phyloP scores from a whole-genome alignment of 352 stramenopile species.

The Globisporangium paroecandrum region DNA sequence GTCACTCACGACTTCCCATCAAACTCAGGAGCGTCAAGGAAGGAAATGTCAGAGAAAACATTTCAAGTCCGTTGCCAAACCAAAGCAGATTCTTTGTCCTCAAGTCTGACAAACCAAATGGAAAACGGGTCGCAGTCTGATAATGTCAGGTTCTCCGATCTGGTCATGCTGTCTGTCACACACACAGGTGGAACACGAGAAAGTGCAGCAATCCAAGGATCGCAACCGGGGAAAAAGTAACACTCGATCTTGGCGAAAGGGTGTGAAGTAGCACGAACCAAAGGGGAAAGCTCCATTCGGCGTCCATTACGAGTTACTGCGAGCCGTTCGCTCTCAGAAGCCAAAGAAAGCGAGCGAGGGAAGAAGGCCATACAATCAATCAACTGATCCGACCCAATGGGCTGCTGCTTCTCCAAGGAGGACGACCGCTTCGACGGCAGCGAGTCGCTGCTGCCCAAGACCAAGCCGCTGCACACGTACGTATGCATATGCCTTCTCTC shows the following conservation, averaged over 20 bases:
- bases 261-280: conserved; percentile 8
- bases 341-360: background rate
- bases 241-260: conserved; percentile 12
- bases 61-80: too few species aligned
- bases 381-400: conserved; percentile 40
- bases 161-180: too few species aligned
- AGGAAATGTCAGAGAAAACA: too few species aligned
- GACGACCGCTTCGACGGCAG: conserved; percentile 60
- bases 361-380: background rate
- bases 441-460: conserved; percentile 53
- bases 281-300: background rate
- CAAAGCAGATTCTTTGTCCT: too few species aligned
- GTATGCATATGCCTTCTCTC: background rate
- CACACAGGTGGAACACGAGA: too few species aligned
- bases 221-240: conserved; percentile 1
- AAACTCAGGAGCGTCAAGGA: too few species aligned
- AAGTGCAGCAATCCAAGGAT: too few species aligned
- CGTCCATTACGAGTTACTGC: background rate
- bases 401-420: conserved; percentile 65
- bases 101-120: too few species aligned
- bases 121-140: too few species aligned
- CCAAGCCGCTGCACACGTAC: conserved; percentile 26
- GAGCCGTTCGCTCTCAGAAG: background rate
- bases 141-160: too few species aligned
- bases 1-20: too few species aligned